Evolutionary conservation across 148 eudicot species (phyloP), one percentile per base, ranked within the genome.

Genomic region (Rhododendron molle): DNA sequence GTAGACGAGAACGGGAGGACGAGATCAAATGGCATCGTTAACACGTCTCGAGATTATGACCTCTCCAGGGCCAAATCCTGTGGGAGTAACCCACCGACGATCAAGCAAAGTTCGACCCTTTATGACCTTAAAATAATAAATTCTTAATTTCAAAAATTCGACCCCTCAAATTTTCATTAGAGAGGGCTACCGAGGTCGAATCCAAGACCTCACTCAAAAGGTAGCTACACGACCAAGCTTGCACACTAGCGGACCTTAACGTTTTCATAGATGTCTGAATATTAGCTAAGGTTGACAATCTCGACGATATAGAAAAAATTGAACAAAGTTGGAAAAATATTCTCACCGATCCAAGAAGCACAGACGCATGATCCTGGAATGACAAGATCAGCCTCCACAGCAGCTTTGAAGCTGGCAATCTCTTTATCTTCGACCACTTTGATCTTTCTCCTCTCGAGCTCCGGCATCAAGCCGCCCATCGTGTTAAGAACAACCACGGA

Each of bases 281-380:
- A 18, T 13, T 11, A 11, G 15, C 13, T 50, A 56, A 18, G 62
- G 62, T 16, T 56, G 62, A 56, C 5, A 5, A 56, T 56, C 62
- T 16, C 18, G 62, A 56, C 23, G 62, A 56, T 6, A 16, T 20
- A 5, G 1, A 20, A 56, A 56, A 20, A 20, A 56, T 1, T 56
- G 7, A 58, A 58, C 23, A 10, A 21, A 58, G 5, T 20, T 8
- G 13, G 58, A 11, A 69, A 71, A 50, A 78, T 50, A 78, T 10
- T 83, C 88, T 87, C 87, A 97, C 99, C 99, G 56, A 97, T 97
- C 98, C 99, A 95, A 80, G 94, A 92, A 85, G 98, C 92, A 87
- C 96, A 97, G 62, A 93, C 95, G 83, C 98, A 96, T 77, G 99
- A 97, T 84, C 99, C 99, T 81, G 99, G 98, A 87, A 97, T 93